Conservation (phyloP, 2,329 filamentous ascomycete species). For the Tolypocladium guangdongense region DNA sequence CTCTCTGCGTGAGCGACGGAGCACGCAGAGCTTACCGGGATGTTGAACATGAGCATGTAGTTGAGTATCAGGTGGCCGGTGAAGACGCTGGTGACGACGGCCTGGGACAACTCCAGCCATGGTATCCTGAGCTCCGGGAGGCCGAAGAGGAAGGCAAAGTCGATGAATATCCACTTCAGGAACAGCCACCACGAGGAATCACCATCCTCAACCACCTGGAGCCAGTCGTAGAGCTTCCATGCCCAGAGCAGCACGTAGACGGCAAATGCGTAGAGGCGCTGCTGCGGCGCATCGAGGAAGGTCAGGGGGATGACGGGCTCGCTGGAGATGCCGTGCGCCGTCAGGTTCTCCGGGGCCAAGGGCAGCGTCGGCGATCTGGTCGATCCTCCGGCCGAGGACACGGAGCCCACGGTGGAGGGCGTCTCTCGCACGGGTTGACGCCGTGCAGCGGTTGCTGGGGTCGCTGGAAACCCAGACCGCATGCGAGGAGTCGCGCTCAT, state of each 20-base stretch:
- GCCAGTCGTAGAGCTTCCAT: slow-evolving; percentile 84
- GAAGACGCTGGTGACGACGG: slow-evolving; percentile 61
- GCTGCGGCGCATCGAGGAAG: slow-evolving; percentile 79
- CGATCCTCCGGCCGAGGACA: slow-evolving; percentile 17
- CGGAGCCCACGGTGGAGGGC: slow-evolving; percentile 18
- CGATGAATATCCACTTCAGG: slow-evolving; percentile 84
- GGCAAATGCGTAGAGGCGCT: slow-evolving; percentile 78
- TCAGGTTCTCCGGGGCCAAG: slow-evolving; percentile 32
- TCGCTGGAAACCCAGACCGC: slow-evolving; percentile 71
- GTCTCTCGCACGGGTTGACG: slow-evolving; percentile 20
- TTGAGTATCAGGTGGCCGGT: slow-evolving; percentile 61
- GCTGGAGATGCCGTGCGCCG: slow-evolving; percentile 13
- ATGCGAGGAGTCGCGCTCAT: slow-evolving; percentile 79
- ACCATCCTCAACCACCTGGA: slow-evolving; percentile 66
- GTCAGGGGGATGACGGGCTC: slow-evolving; percentile 69
- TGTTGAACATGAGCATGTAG: slow-evolving; percentile 85
- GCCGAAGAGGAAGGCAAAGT: slow-evolving; percentile 78
- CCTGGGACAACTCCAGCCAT: slow-evolving; percentile 86
- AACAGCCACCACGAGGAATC: slow-evolving; percentile 83
- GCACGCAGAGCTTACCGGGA: slow-evolving; percentile 47
- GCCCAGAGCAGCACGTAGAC: slow-evolving; percentile 66
- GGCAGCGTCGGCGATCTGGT: slow-evolving; percentile 28
- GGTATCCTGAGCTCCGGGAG: slow-evolving; percentile 84
- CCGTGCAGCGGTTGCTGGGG: slow-evolving; percentile 44
- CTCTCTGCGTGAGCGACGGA: background rate